Conservation (phyloP, 2,329 filamentous ascomycete genomes). For the Trichoderma sp. region DNA sequence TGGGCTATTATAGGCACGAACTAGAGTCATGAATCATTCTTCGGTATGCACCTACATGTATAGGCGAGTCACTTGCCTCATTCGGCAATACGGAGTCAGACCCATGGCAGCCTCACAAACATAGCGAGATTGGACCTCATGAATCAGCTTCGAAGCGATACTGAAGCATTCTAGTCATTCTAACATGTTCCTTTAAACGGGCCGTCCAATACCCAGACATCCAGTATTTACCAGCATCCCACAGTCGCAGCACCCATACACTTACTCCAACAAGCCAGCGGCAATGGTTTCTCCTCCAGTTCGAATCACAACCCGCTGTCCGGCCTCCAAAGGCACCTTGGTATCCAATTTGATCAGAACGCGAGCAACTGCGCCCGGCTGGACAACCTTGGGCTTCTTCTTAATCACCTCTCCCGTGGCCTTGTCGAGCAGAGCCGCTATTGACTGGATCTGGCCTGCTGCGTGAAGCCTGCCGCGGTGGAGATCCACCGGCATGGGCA, state of each 20-base stretch:
- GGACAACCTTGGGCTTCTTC: conserved; percentile 82
- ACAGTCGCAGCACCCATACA: not conserved
- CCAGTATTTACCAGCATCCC: conserved; percentile 3
- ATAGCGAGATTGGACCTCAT: not conserved
- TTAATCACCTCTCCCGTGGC: conserved; percentile 72
- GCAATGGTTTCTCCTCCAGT: conserved; percentile 82
- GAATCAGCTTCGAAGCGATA: not conserved
- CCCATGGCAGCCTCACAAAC: not conserved
- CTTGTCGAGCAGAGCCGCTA: conserved; percentile 79
- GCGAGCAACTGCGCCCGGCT: conserved; percentile 75
- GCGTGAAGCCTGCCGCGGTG: conserved; percentile 83
- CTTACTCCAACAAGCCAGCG: conserved; percentile 58
- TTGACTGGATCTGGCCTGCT: conserved; percentile 70
- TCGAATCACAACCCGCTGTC: conserved; percentile 78
- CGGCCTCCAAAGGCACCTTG: conserved; percentile 77
- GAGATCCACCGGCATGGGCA: conserved; percentile 87
- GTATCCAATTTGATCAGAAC: conserved; percentile 73
- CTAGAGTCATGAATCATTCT: not conserved
- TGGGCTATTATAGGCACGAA: too few species aligned
- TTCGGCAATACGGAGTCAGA: not conserved
- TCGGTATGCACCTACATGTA: not conserved
- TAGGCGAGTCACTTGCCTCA: not conserved
- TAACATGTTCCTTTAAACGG: not conserved
- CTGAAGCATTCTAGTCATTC: not conserved
- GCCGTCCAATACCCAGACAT: not conserved